phyloP scores from a whole-genome alignment of 306 rosid genomes.

The Glycyrrhiza uralensis region DNA sequence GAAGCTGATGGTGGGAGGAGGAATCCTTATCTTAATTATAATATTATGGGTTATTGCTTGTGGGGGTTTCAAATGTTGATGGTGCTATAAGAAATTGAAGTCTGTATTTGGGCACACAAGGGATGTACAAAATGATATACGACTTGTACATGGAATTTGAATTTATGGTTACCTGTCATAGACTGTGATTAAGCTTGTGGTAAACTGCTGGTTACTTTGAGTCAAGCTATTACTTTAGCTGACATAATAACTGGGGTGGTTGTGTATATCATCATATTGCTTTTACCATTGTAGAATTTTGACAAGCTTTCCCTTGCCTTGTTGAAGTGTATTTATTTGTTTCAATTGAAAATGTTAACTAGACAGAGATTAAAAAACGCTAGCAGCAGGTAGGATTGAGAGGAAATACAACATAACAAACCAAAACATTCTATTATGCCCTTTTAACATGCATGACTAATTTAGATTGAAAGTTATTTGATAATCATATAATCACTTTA shows the following conservation, averaged over 20 bases:
- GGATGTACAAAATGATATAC: conserved; percentile 45
- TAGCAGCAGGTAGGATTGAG: background rate
- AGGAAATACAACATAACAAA: background rate
- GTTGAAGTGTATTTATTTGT: background rate
- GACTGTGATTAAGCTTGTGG: conserved; percentile 37
- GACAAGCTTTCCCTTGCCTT: background rate
- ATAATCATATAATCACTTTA: too few relatives aligned
- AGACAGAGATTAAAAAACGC: background rate
- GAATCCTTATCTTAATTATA: conserved; percentile 53
- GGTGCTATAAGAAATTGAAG: background rate
- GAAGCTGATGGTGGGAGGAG: conserved; percentile 92
- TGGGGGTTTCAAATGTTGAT: conserved; percentile 87
- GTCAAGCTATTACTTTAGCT: background rate
- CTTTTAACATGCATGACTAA: too few relatives aligned
- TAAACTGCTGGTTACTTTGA: conserved; percentile 17
- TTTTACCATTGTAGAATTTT: background rate
- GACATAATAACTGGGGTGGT: background rate
- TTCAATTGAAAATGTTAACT: background rate
- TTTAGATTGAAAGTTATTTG: too few relatives aligned
- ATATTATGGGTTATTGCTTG: conserved; percentile 81
- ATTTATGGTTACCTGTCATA: conserved; percentile 27
- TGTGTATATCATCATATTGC: conserved; percentile 12
- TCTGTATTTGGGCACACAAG: conserved; percentile 16
- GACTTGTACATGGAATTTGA: conserved; percentile 35
- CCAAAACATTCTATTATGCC: too few relatives aligned